Conservation (phyloP, 345 rosid genomes). For the Moricandia moricandioides region DNA sequence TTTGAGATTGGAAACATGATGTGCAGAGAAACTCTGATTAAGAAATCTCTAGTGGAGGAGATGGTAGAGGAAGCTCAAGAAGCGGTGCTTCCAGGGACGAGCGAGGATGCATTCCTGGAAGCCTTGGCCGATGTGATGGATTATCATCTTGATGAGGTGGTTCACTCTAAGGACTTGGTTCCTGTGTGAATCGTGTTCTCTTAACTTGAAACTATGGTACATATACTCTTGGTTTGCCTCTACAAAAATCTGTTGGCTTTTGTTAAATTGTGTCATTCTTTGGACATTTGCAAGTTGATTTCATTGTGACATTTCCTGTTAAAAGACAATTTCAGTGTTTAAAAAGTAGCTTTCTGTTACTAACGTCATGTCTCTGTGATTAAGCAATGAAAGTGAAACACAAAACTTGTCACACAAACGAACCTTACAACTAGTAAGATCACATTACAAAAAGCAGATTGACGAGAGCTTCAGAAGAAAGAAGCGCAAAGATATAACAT, state of each 20-base stretch:
- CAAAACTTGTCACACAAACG: neutral
- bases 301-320: constrained; percentile 14
- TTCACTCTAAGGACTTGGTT: constrained; percentile 31
- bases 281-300: constrained; percentile 31
- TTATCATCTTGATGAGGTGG: constrained; percentile 31
- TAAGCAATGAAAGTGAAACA: neutral
- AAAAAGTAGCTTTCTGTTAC: neutral
- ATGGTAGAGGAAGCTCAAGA: constrained; percentile 39
- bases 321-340: constrained; percentile 15
- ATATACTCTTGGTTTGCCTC: constrained; percentile 21
- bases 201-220: constrained; percentile 28
- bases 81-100: constrained; percentile 37
- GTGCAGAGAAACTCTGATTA: constrained; percentile 66
- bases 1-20: constrained; percentile 68
- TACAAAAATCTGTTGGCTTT: constrained; percentile 18
- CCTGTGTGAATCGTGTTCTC: neutral
- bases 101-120: constrained; percentile 32
- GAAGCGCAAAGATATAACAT: neutral
- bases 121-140: constrained; percentile 31
- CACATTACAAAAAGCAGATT: neutral
- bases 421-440: neutral
- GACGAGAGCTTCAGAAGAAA: neutral
- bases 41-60: constrained; percentile 49
- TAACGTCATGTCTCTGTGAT: neutral
- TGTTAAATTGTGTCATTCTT: constrained; percentile 26